Percentiles rank a stretch among this genome's conserved stretches.
These are phyloP conservation scores for Phaeosphaeria sp. DNA, from an alignment of 2,329 filamentous ascomycete genomes.

Conservation along the genomic window DNA sequence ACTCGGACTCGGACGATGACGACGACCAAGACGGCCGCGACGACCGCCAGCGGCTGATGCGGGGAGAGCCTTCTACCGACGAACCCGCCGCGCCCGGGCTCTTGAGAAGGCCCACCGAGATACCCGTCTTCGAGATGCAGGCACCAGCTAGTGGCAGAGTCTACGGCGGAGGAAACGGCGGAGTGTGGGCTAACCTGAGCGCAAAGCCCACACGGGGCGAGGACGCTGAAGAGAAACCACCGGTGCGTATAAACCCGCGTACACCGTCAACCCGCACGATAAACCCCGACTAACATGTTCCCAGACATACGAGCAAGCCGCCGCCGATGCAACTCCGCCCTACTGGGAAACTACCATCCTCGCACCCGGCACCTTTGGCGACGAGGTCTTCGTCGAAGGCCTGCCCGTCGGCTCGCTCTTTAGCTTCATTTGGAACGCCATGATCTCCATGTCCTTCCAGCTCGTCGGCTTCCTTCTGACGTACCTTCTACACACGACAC, in stretches of 20 bases:
- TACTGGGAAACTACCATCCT: constrained; percentile 99
- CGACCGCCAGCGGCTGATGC: constrained; percentile 86
- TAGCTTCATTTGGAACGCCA: constrained; percentile 85
- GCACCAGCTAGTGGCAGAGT: constrained; percentile 56
- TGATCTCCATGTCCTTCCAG: constrained; percentile 98
- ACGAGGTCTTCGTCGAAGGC: constrained; percentile 97
- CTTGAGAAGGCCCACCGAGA: constrained; percentile 59
- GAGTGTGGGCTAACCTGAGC: constrained; percentile 93
- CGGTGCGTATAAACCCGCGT: too few species aligned
- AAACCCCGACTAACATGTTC: constrained; percentile 42
- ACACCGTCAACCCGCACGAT: constrained; percentile 1
- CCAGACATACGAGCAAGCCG: constrained; percentile 97
- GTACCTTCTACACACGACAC: constrained; percentile 95
- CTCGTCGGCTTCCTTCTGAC: constrained; percentile 97
- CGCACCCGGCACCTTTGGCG: constrained; percentile 85
- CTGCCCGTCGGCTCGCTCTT: constrained; percentile 90
- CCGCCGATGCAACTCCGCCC: constrained; percentile 91
- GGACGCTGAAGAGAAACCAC: constrained; percentile 88
- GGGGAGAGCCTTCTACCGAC: constrained; percentile 59
- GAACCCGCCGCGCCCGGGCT: constrained; percentile 45
- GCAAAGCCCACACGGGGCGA: constrained; percentile 86
- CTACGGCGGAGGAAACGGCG: constrained; percentile 82
- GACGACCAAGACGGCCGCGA: constrained; percentile 71
- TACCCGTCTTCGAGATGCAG: constrained; percentile 58
- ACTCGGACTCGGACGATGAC: constrained; percentile 73